Base-by-base conservation (phyloP, 164 flowering plant species). In the Warburgia ugandensis region DNA sequence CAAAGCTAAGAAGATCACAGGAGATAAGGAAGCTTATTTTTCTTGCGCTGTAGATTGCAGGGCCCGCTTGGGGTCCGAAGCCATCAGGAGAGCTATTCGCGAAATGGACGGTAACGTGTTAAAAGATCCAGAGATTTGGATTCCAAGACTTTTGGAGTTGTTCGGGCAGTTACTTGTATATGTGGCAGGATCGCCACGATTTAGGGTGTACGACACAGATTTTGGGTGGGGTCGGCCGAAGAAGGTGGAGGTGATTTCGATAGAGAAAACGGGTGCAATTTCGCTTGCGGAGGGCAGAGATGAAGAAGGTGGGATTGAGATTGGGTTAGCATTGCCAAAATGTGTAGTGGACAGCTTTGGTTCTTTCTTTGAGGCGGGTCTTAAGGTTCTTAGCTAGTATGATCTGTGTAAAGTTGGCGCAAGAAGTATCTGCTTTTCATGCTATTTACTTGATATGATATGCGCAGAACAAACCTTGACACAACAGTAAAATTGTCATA, bases 191-290 rank as follows among this genome's bases (percentile, higher is more conserved):
- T 67, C 86, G 7, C 72, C 79, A 4, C 67, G 51, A 48, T 45
- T 73, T 9, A 50, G 26, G 3, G 58, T 45, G 5, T 83, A 83
- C 31, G 75, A 68, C 11, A 65, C 63, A 1, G 79, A 83, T 73
- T 83, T 74, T 39, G 86, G 90, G 17, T 80, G 71, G 73, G 86
- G 86, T 6, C 71, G 37, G 66, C 82, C 84, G 1, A 67, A 29
- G 29, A 77, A 72, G 59, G 48, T 16, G 2, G 83, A 79, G 29
- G 20, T 58, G 7, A 59, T 69, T 17, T 74, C 75, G 0, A 55
- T 71, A 16, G 77, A 74, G 54, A 22, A 12, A 3, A 52, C 47
- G 0, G 66, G 65, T 5, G 46, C 76, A 6, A 52, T 77, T 22
- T 64, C 77, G 0, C 47, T 81, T 6, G 6, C 48, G 12, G 77